phyloP scores from a whole-genome alignment of 805 yeast genomes.

The Yarrowia sp. region DNA sequence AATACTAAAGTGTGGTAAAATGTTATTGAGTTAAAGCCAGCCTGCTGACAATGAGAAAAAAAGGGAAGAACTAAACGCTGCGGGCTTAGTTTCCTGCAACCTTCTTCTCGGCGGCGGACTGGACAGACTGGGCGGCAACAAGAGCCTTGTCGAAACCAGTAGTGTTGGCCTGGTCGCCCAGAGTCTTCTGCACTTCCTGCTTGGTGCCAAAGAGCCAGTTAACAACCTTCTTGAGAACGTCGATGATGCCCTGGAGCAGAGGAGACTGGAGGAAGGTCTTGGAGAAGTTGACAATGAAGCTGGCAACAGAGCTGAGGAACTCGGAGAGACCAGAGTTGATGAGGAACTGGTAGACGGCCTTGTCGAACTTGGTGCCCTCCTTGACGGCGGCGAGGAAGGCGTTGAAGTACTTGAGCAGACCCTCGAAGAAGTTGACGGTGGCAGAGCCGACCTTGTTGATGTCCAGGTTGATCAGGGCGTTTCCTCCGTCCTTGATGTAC shows the following conservation, averaged over 20 bases:
- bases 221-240: background rate
- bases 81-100: background rate
- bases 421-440: slow-evolving; percentile 20
- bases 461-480: slow-evolving; percentile 10
- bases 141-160: slow-evolving; percentile 14
- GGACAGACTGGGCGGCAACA: slow-evolving; percentile 3
- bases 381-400: slow-evolving; percentile 20
- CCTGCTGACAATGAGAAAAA: background rate
- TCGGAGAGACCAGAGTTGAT: slow-evolving; percentile 19
- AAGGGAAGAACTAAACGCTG: background rate
- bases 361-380: slow-evolving; percentile 22
- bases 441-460: slow-evolving; percentile 11
- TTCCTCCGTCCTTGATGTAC: slow-evolving; percentile 18
- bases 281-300: slow-evolving; percentile 9
- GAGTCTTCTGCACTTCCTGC: slow-evolving; percentile 3
- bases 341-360: slow-evolving; percentile 18
- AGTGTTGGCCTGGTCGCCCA: slow-evolving; percentile 1
- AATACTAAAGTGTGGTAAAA: too few species aligned
- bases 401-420: slow-evolving; percentile 19
- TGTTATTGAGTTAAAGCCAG: background rate
- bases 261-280: slow-evolving; percentile 10
- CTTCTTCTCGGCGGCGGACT: slow-evolving; percentile 19
- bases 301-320: slow-evolving; percentile 4
- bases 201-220: background rate
- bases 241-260: slow-evolving; percentile 4